phyloP scores from a whole-genome alignment of 306 rosid species.

The Potentilla sterilis region DNA sequence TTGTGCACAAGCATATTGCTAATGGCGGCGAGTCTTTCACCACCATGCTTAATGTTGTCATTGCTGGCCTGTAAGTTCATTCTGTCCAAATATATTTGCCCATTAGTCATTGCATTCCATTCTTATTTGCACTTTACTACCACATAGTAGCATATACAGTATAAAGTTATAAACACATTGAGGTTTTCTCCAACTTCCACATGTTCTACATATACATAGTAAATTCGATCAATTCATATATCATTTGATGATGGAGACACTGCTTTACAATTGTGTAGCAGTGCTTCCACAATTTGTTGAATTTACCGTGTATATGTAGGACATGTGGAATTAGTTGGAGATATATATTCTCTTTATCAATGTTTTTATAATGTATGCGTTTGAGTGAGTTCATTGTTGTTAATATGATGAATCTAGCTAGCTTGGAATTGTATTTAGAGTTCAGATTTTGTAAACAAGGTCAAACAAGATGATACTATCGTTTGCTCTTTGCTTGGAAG shows the following conservation, averaged over 20 bases:
- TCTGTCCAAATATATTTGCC: neutral
- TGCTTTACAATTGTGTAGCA: neutral
- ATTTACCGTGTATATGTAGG: neutral
- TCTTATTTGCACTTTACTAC: neutral
- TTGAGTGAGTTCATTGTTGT: neutral
- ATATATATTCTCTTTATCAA: neutral
- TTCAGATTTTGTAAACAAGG: neutral
- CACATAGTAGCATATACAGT: neutral
- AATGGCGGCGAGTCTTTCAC: conserved; percentile 96
- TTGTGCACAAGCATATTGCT: conserved; percentile 86
- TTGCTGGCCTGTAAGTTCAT: conserved; percentile 86
- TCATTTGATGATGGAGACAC: too few species aligned
- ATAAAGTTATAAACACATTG: neutral
- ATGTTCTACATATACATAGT: too few species aligned
- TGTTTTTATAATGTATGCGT: neutral
- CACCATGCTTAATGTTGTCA: conserved; percentile 96
- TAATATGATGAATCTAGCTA: neutral
- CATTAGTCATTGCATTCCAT: neutral
- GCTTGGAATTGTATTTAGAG: neutral
- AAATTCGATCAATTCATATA: too few species aligned
- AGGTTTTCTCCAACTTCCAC: too few species aligned
- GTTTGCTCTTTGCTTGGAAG: conserved; percentile 35
- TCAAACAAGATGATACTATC: neutral
- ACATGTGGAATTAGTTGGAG: neutral
- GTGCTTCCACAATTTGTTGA: neutral